Base-by-base conservation (phyloP, 768 basidiomycete species). In the Lactarius trivialis region DNA sequence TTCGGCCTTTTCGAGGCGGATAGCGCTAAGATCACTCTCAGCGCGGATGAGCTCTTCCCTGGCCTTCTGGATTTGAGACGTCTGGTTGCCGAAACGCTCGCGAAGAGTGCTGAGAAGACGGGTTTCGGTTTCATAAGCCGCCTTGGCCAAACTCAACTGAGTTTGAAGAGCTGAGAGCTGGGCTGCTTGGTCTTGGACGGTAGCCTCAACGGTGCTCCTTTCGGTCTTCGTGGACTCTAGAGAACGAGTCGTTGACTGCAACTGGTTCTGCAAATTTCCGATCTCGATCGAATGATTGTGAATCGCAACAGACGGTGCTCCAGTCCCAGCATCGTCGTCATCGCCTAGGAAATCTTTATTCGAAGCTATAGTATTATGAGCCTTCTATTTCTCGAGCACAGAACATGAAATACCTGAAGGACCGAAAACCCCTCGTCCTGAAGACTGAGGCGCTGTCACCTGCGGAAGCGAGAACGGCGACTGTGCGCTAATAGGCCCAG, bases 1-100 rank as follows among this genome's bases (percentile, higher is more conserved):
- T 74, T 98, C 97, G 7, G 87, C 78, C 76, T 95, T 98, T 76
- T 98, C 94, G 24, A 93, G 84, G 17, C 88, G 79, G 51, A 96
- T 70, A 8, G 89, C 94, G 66, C 91, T 93, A 43, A 99, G 79
- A 66, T 98, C 93, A 70, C 92, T 93, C 76, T 98, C 95, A 4
- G 90, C 87, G 45, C 81, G 79, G 67, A 99, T 98, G 39, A 98
- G 76, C 61, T 96, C 89, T 56, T 86, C 82, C 55, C 82, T 80
- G 4, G 84, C 73, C 71, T 84, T 88, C 68, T 85, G 81, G 32
- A 97, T 88, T 21, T 89, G 86, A 19, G 81, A 76, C 2, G 78
- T 78, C 75, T 97, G 95, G 8, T 78, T 76, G 0, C 79, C 73
- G 53, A 81, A 82, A 12, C 92, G 84, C 33, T 90, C 86, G 60